These are phyloP conservation scores for Ceratobasidium sp. DNA, from an alignment of 1,284 basidiomycete species.

Conservation along the genomic window DNA sequence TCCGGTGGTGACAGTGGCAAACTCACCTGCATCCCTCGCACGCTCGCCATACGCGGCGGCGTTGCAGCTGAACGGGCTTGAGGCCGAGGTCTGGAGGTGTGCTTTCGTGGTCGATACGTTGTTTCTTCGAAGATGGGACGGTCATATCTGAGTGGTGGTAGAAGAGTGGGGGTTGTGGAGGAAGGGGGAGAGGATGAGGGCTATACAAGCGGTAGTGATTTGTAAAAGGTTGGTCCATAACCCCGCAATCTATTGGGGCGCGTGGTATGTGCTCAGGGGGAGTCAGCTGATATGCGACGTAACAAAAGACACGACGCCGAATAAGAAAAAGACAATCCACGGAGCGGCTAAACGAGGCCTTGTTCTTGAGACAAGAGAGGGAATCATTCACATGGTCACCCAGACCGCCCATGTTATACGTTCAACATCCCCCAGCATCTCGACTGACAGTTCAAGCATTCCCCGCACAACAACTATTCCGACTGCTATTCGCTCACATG, in stretches of 20 bases:
- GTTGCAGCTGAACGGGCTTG: conserved; percentile 67
- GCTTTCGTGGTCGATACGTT: conserved; percentile 63
- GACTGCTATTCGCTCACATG: conserved; percentile 19
- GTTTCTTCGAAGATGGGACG: conserved; percentile 70
- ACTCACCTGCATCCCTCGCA: conserved; percentile 82
- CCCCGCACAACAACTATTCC: conserved; percentile 5
- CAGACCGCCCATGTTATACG: conserved; percentile 16
- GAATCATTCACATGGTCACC: conserved; percentile 17
- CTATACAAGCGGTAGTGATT: too few relatives aligned
- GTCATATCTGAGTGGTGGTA: conserved; percentile 56
- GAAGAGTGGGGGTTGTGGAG: conserved; percentile 48
- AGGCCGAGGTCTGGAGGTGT: conserved; percentile 60
- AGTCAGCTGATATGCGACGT: conserved; percentile 36
- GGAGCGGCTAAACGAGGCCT: not conserved
- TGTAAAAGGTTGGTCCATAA: conserved; percentile 25
- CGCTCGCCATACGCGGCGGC: conserved; percentile 78
- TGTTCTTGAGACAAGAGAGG: not conserved
- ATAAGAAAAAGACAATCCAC: conserved; percentile 29
- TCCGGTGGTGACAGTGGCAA: conserved; percentile 20
- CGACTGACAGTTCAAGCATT: conserved; percentile 13
- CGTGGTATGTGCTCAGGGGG: conserved; percentile 38
- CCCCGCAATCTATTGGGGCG: conserved; percentile 28
- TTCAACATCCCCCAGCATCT: conserved; percentile 6
- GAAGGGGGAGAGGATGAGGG: conserved; percentile 51
- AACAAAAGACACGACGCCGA: conserved; percentile 33